These are phyloP conservation scores for Chlorella sp. DNA, from an alignment of 139 green algal genomes.

Conservation along the genomic window DNA sequence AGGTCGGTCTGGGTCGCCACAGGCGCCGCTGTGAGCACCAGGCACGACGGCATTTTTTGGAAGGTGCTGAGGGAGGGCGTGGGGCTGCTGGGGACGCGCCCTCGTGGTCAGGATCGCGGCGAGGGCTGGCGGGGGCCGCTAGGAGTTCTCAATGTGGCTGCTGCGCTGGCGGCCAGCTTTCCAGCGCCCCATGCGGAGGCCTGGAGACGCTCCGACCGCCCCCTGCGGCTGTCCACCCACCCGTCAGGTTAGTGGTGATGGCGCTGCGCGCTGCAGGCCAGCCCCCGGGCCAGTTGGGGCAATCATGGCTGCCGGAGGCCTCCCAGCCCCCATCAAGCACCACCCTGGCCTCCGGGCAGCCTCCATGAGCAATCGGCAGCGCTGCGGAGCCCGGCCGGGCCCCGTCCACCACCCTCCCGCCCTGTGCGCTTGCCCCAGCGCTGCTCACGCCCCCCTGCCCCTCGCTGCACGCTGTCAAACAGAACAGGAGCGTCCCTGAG, in stretches of 20 bases:
- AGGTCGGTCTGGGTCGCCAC: not conserved
- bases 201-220: too few relatives aligned
- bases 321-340: too few relatives aligned
- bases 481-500: not conserved
- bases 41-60: not conserved
- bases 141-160: not conserved
- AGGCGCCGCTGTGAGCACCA: conserved; percentile 17
- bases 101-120: too few relatives aligned
- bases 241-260: too few relatives aligned
- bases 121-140: not conserved
- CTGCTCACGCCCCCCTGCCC: not conserved
- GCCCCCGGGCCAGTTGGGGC: too few relatives aligned
- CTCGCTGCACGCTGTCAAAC: not conserved
- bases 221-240: too few relatives aligned
- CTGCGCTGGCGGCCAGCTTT: not conserved
- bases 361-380: too few relatives aligned
- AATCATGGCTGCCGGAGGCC: too few relatives aligned
- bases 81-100: not conserved
- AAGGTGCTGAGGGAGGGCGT: not conserved
- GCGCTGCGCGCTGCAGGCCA: too few relatives aligned
- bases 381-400: too few relatives aligned
- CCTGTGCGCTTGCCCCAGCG: not conserved
- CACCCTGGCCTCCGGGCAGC: too few relatives aligned
- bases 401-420: not conserved
- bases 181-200: too few relatives aligned